Evolutionary conservation across 2,329 filamentous ascomycete species (phyloP).

Genomic region (Colletotrichum simmondsii): DNA sequence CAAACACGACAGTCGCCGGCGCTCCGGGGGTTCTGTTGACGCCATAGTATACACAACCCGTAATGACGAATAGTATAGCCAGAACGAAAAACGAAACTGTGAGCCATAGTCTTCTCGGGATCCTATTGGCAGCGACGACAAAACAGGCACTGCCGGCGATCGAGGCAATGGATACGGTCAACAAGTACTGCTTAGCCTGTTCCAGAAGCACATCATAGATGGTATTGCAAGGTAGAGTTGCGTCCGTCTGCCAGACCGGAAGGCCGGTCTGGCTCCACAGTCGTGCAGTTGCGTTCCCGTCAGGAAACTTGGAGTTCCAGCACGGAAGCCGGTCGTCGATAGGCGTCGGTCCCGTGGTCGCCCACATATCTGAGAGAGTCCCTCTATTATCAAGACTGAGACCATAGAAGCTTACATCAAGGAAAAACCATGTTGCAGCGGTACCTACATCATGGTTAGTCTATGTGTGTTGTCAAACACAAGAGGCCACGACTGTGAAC

Average conservation of each 20-base stretch:
- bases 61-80: constrained; percentile 58
- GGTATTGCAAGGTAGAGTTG: constrained; percentile 59
- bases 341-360: constrained; percentile 44
- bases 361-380: constrained; percentile 56
- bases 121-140: constrained; percentile 57
- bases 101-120: constrained; percentile 61
- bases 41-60: constrained; percentile 61
- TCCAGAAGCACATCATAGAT: constrained; percentile 63
- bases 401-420: constrained; percentile 67
- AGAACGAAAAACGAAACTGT: constrained; percentile 60
- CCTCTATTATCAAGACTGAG: constrained; percentile 60
- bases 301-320: constrained; percentile 56
- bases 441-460: constrained; percentile 46
- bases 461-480: background rate
- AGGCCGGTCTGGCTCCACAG: constrained; percentile 51
- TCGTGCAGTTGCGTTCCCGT: constrained; percentile 56
- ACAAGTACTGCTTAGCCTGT: constrained; percentile 63
- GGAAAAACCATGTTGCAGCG: constrained; percentile 62
- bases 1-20: constrained; percentile 59
- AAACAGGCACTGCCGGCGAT: constrained; percentile 62
- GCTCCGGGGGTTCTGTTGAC: constrained; percentile 54
- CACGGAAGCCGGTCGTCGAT: constrained; percentile 54
- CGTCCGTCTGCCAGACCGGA: constrained; percentile 62
- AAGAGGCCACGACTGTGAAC: too few relatives aligned
- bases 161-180: constrained; percentile 63